Evolutionary conservation across 176 grass and related monocot species (phyloP).

Genomic region (Ensete ventricosum): DNA sequence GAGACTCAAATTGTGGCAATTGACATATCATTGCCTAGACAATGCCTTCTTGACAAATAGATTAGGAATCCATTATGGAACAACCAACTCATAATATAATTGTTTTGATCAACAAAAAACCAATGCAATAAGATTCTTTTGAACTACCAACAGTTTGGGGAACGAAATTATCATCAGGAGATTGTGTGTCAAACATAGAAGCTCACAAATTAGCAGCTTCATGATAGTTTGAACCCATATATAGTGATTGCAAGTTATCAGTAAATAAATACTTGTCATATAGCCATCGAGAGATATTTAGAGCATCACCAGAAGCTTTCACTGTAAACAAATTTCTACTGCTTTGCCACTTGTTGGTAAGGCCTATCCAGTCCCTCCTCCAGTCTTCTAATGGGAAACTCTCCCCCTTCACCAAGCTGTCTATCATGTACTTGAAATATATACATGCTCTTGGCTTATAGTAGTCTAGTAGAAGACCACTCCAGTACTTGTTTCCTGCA

Average conservation of each 20-base stretch:
- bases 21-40: not conserved
- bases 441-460: constrained; percentile 58
- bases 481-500: constrained; percentile 92
- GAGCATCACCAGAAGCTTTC: constrained; percentile 40
- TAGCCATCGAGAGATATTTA: constrained; percentile 43
- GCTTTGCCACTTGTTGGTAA: constrained; percentile 73
- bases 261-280: constrained; percentile 37
- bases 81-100: not conserved
- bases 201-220: too few species aligned
- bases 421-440: constrained; percentile 59
- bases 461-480: constrained; percentile 57
- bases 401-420: constrained; percentile 42
- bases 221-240: too few species aligned
- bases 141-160: too few species aligned
- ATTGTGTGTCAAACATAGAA: too few species aligned
- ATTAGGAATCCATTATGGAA: not conserved
- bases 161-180: too few species aligned
- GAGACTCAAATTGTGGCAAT: too few species aligned
- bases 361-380: constrained; percentile 69
- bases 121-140: too few species aligned
- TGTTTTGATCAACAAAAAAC: too few species aligned
- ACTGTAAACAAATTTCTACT: constrained; percentile 37
- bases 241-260: not conserved
- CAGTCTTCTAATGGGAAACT: constrained; percentile 49
- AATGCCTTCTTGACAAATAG: not conserved